Base-by-base conservation (phyloP, 352 stramenopile genomes). In the Globisporangium barbulae region DNA sequence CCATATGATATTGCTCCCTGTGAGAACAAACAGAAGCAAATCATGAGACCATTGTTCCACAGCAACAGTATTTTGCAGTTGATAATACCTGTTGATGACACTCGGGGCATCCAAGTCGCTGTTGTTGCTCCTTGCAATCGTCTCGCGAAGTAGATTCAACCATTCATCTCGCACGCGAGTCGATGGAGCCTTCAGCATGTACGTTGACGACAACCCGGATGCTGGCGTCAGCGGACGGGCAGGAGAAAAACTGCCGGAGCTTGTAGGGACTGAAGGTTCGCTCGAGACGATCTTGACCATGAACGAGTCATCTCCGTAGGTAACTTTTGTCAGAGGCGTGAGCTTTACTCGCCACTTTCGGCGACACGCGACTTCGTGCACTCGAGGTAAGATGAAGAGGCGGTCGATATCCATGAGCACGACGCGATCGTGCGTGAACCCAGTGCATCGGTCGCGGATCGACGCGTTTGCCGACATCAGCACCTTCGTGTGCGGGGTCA, bases 221-320 rank as follows among this genome's bases (percentile, higher is more conserved):
- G 65, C 60, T 4, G 65, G 69, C 4, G 61, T 69, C 30, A 60
- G 57, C 15, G 53, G 71, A 7, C 73, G 72, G 10, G 70, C 61
- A 9, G 70, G 70, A n/a, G 72, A 79, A 9, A 71, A 64, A 2
- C 54, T 45, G 0, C 39, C 59, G 6, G 68, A 56, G 33, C 57
- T 72, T 55, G 61, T 37, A 19, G 45, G 48, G 21, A 69, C 57
- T 22, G 69, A 41, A n/a, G 65, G 61, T 9, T 88, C 73, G 37
- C 71, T 76, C 2, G 75, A 71, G 15, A 90, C 52, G 28, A 95
- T 83, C 28, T 88, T 88, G 63, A 95, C 68, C 70, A 80, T 91
- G 39, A 93, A 95, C 19, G 83, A 83, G 42, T 95, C 86, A 7
- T 95, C 86, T 12, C 86, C 86, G 42, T 88, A 91, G 25, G 85